Conservation (phyloP, 2,329 filamentous ascomycete genomes). For the Colletotrichum echinochloae region DNA sequence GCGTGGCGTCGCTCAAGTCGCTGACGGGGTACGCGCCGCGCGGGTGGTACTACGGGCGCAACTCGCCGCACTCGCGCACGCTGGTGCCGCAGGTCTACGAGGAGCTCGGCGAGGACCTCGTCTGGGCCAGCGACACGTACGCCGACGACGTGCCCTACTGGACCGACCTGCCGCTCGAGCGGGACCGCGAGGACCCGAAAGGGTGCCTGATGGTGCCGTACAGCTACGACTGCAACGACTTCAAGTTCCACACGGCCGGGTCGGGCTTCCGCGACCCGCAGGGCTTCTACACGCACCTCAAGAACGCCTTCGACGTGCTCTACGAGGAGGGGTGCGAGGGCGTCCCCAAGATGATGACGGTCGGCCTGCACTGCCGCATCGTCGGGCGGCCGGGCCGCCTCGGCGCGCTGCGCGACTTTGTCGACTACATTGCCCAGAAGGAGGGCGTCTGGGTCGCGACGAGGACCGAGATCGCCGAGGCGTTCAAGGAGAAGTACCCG, state of each 20-base stretch:
- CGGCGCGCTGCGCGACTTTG: slow-evolving; percentile 62
- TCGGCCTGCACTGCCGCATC: slow-evolving; percentile 65
- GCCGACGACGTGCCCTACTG: slow-evolving; percentile 68
- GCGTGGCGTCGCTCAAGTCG: slow-evolving; percentile 54
- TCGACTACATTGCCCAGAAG: slow-evolving; percentile 64
- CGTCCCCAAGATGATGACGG: slow-evolving; percentile 68
- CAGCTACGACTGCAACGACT: slow-evolving; percentile 67
- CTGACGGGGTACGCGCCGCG: slow-evolving; percentile 59
- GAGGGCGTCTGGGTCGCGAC: slow-evolving; percentile 67
- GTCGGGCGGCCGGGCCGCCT: slow-evolving; percentile 65
- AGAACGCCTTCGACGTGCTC: slow-evolving; percentile 65
- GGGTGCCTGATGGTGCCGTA: slow-evolving; percentile 67
- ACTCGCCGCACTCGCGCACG: slow-evolving; percentile 57
- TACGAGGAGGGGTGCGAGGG: slow-evolving; percentile 63
- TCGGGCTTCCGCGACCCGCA: slow-evolving; percentile 59
- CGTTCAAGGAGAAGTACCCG: slow-evolving; percentile 60
- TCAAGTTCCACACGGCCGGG: slow-evolving; percentile 54
- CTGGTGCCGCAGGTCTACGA: slow-evolving; percentile 62
- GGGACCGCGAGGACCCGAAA: slow-evolving; percentile 52
- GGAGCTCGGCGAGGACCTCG: slow-evolving; percentile 62
- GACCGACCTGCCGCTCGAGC: slow-evolving; percentile 64
- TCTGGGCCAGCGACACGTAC: slow-evolving; percentile 64
- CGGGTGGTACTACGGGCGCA: slow-evolving; percentile 63
- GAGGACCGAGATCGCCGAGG: slow-evolving; percentile 63
- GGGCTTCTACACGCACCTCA: slow-evolving; percentile 60